phyloP scores from a whole-genome alignment of 2,329 filamentous ascomycete species.

The Neofusicoccum sp. region DNA sequence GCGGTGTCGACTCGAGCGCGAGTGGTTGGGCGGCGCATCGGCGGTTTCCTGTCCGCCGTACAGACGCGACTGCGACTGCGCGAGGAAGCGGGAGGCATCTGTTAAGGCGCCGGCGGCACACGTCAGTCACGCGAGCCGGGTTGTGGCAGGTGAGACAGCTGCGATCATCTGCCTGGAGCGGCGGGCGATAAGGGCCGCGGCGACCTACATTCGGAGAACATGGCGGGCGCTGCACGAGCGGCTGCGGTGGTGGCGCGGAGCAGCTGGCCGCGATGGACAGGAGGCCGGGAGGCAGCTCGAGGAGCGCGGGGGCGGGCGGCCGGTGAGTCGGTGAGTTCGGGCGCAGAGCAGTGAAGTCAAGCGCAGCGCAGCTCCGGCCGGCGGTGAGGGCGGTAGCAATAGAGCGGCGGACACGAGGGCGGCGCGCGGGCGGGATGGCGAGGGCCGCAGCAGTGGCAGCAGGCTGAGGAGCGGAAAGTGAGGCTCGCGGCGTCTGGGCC shows the following conservation, averaged over 20 bases:
- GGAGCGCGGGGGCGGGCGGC: background rate
- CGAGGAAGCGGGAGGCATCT: constrained; percentile 97
- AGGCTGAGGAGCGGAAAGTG: background rate
- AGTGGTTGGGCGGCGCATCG: constrained; percentile 30
- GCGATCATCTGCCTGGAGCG: constrained; percentile 31
- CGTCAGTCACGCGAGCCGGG: constrained; percentile 44
- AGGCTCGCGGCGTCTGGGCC: constrained; percentile 11
- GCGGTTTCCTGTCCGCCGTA: constrained; percentile 58
- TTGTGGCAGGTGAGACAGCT: constrained; percentile 27
- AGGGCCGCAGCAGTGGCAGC: background rate
- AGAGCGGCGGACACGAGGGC: background rate
- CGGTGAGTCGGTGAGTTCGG: constrained; percentile 12
- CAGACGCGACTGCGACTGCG: constrained; percentile 91
- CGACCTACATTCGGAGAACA: constrained; percentile 88
- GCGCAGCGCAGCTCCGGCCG: constrained; percentile 2
- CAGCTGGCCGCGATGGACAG: constrained; percentile 9
- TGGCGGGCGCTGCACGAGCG: constrained; percentile 36
- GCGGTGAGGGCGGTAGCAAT: background rate
- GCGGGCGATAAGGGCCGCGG: constrained; percentile 31
- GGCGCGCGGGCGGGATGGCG: background rate
- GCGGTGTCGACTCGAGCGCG: constrained; percentile 46
- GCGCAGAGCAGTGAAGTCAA: background rate
- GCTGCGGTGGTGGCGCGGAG: constrained; percentile 11
- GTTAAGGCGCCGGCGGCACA: constrained; percentile 24
- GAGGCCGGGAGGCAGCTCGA: background rate